A percentile compares a stretch with the other conserved stretches of the same genome.
Evolutionary conservation across 108 stramenopile genomes (phyloP).

Genomic region (Epithemia pelagica): DNA sequence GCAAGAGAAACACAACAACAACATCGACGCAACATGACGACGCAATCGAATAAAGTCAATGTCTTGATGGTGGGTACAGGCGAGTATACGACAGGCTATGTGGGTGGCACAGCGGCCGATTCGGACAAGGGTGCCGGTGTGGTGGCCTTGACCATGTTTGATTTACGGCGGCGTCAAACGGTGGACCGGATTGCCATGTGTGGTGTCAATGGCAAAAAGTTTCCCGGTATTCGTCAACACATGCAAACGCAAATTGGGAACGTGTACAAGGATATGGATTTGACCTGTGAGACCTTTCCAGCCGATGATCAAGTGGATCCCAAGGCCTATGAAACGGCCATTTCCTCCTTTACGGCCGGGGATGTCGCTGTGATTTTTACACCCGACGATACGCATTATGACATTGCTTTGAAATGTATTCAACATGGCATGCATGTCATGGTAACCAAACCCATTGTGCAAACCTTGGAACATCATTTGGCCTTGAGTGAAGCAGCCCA

Average conservation of each 20-base stretch:
- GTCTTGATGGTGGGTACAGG: conserved; percentile 93
- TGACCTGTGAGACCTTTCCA: conserved; percentile 92
- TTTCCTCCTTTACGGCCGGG: conserved; percentile 66
- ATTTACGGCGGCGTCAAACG: conserved; percentile 83
- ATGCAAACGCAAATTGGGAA: conserved; percentile 87
- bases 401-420: conserved; percentile 91
- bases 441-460: conserved; percentile 98
- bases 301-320: conserved; percentile 78
- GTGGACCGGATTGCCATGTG: conserved; percentile 89
- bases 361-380: conserved; percentile 97
- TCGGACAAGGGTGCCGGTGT: conserved; percentile 99
- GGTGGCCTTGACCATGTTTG: conserved; percentile 96
- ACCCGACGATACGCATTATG: conserved; percentile 98
- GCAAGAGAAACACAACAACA: too few species aligned
- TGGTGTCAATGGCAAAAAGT: conserved; percentile 96
- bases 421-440: conserved; percentile 93
- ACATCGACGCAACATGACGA: background rate
- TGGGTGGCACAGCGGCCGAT: conserved; percentile 76
- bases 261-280: conserved; percentile 86
- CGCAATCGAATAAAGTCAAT: conserved; percentile 53
- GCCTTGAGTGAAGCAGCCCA: conserved; percentile 70
- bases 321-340: conserved; percentile 72
- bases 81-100: conserved; percentile 93
- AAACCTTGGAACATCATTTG: conserved; percentile 87
- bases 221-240: conserved; percentile 94